Conservation (phyloP, 2,329 filamentous ascomycete species). For the Trichoderma afroharzianum region DNA sequence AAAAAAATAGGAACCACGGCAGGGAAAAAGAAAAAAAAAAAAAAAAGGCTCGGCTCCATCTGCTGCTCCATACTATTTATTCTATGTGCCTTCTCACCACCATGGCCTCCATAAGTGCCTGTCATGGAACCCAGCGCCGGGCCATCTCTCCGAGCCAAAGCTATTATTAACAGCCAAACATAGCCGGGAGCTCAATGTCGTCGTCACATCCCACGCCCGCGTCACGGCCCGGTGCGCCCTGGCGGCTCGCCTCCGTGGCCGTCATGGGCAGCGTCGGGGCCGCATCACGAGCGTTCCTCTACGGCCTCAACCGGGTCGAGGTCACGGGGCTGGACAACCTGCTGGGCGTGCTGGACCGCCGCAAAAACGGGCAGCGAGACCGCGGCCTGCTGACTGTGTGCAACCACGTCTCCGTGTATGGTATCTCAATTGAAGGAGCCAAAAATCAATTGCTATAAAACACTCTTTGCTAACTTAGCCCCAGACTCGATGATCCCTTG, state of each 20-base stretch:
- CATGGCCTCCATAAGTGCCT: conserved; percentile 1
- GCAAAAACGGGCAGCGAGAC: conserved; percentile 61
- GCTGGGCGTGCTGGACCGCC: conserved; percentile 68
- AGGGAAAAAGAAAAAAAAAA: background rate
- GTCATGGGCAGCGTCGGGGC: conserved; percentile 71
- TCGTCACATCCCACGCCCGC: conserved; percentile 24
- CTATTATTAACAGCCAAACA: background rate
- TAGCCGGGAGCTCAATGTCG: conserved; percentile 17
- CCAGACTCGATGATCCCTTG: conserved; percentile 86
- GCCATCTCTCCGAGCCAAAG: background rate
- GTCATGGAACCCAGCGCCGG: conserved; percentile 4
- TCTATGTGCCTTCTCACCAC: background rate
- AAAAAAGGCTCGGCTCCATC: background rate
- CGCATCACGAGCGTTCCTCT: conserved; percentile 71
- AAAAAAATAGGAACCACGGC: background rate
- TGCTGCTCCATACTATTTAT: background rate
- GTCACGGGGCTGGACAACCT: conserved; percentile 74
- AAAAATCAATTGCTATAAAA: background rate
- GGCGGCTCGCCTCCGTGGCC: conserved; percentile 69
- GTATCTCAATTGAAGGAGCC: background rate
- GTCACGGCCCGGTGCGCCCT: conserved; percentile 57
- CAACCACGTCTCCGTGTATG: conserved; percentile 41
- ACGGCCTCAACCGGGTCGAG: conserved; percentile 69
- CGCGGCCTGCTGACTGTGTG: conserved; percentile 75
- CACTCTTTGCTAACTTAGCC: conserved; percentile 19